Percentiles rank a stretch among this genome's conserved stretches.
phyloP scores from a whole-genome alignment of 2,329 filamentous ascomycete genomes.

The Colletotrichum destructivum region DNA sequence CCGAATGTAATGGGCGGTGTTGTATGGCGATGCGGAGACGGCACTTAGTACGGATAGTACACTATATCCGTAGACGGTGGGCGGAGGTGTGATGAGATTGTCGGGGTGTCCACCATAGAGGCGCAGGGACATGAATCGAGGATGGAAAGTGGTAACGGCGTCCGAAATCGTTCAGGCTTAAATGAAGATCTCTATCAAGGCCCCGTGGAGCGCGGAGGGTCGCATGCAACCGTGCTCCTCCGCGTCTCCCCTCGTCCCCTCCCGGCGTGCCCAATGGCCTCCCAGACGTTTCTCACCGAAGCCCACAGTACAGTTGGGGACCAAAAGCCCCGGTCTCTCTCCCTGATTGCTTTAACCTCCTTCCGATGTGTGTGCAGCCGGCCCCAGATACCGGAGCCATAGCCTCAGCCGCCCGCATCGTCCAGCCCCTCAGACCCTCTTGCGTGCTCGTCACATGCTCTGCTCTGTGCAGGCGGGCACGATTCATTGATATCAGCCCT shows the following conservation, averaged over 20 bases:
- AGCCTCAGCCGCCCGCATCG: constrained; percentile 3
- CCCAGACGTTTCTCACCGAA: neutral
- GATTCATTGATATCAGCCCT: constrained; percentile 17
- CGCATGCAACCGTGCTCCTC: constrained; percentile 9
- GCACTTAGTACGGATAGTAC: neutral
- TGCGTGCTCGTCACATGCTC: neutral
- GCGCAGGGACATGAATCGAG: constrained; percentile 15
- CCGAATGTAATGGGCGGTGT: constrained; percentile 18
- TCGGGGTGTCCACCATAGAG: constrained; percentile 22
- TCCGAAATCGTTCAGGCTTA: constrained; percentile 29
- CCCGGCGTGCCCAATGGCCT: constrained; percentile 4
- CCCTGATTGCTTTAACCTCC: neutral
- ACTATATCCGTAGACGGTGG: too few relatives aligned
- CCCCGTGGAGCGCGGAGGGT: constrained; percentile 23
- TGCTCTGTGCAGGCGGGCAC: constrained; percentile 20
- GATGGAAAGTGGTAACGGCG: constrained; percentile 33
- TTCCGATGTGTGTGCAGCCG: neutral
- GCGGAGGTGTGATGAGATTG: constrained; percentile 12
- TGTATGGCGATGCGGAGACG: constrained; percentile 23
- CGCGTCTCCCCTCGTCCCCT: neutral
- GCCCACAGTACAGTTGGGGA: neutral
- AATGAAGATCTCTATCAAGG: constrained; percentile 12
- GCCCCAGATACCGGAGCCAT: neutral
- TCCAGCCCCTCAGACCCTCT: neutral
- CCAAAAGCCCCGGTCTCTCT: constrained; percentile 6